These are phyloP conservation scores for Herpetomonas tarakana DNA, from an alignment of 208 protist species.

Conservation along the genomic window DNA sequence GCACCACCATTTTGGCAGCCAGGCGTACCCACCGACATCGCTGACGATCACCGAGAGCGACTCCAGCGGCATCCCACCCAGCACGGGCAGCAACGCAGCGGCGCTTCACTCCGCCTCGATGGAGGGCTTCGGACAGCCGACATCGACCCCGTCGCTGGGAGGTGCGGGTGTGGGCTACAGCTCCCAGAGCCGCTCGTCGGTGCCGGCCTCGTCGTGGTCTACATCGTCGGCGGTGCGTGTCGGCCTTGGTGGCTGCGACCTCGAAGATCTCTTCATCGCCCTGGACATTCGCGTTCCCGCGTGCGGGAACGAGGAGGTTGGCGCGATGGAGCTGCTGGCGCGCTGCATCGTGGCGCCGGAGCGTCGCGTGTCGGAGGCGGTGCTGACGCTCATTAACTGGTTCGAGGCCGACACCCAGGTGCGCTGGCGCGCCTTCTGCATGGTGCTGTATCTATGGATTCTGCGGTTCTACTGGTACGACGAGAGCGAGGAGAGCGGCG, in stretches of 20 bases:
- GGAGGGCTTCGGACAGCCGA: background rate
- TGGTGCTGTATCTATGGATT: conserved; percentile 22
- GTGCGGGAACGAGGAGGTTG: background rate
- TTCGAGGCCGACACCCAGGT: conserved; percentile 10
- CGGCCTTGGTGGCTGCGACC: background rate
- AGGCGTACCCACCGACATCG: background rate
- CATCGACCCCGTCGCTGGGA: too few species aligned
- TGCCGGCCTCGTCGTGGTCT: background rate
- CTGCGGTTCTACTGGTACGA: conserved; percentile 14
- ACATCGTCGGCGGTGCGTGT: background rate
- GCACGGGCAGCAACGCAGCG: background rate
- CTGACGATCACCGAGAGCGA: background rate
- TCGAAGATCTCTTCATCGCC: background rate
- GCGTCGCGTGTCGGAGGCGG: conserved; percentile 1
- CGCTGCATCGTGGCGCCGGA: background rate
- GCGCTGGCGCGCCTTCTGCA: conserved; percentile 16
- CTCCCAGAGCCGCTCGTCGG: background rate
- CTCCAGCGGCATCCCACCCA: background rate
- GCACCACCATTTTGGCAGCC: background rate
- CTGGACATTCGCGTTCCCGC: background rate
- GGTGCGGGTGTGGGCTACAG: background rate
- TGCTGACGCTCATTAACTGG: conserved; percentile 11
- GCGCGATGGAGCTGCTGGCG: background rate
- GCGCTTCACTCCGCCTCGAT: background rate
- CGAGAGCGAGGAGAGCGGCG: background rate